phyloP scores from a whole-genome alignment of 176 grass and related monocot genomes.

The Ampelocalamus luodianensis region DNA sequence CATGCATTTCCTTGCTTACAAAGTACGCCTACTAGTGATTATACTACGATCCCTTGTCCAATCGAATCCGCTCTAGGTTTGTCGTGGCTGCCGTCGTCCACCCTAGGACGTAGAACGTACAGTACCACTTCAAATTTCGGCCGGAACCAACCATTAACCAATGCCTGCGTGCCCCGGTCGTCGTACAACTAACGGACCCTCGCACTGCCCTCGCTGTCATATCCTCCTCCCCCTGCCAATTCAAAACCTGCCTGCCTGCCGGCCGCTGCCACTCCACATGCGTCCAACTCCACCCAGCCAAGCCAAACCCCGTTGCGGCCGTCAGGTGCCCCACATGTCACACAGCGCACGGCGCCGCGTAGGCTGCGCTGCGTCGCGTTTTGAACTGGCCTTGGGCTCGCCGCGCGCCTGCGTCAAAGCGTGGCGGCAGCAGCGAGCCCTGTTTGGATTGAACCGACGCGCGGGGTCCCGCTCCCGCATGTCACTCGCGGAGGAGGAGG shows the following conservation, averaged over 20 bases:
- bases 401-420: neutral
- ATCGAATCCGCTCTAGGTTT: neutral
- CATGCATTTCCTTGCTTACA: neutral
- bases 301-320: neutral
- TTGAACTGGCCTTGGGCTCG: constrained; percentile 37
- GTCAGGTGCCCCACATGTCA: constrained; percentile 29
- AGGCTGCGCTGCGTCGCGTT: constrained; percentile 2
- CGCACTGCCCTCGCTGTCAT: neutral
- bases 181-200: constrained; percentile 38
- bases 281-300: constrained; percentile 24
- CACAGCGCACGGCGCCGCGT: neutral
- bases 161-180: constrained; percentile 6
- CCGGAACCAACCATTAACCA: neutral
- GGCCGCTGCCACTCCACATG: constrained; percentile 20
- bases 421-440: neutral
- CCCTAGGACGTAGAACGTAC: neutral
- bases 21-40: neutral
- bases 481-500: neutral
- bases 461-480: constrained; percentile 13
- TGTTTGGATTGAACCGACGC: neutral
- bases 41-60: neutral
- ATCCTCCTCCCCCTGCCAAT: constrained; percentile 11
- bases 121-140: constrained; percentile 30
- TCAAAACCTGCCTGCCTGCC: constrained; percentile 39
- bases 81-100: neutral